phyloP scores from a whole-genome alignment of 257 asterid species.

The Thymus quinquecostatus region DNA sequence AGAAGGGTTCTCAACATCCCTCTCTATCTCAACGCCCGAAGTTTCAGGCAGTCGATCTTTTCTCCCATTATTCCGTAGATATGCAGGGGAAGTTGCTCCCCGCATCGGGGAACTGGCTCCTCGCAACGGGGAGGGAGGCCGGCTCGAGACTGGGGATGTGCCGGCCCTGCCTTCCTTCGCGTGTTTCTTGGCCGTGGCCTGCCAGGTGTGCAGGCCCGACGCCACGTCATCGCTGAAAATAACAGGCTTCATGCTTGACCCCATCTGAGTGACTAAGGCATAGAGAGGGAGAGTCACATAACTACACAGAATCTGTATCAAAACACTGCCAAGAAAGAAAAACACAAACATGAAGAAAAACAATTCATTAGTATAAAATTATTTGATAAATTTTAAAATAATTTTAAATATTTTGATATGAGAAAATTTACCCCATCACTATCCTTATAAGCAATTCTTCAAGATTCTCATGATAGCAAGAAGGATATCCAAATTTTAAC shows the following conservation, averaged over 20 bases:
- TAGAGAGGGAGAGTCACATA: constrained; percentile 91
- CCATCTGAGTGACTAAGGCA: constrained; percentile 96
- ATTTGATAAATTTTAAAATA: neutral
- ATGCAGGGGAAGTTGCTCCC: constrained; percentile 56
- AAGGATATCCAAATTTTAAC: constrained; percentile 73
- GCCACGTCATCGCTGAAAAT: constrained; percentile 74
- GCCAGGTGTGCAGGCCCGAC: constrained; percentile 68
- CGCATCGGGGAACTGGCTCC: constrained; percentile 56
- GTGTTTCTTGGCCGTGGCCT: constrained; percentile 67
- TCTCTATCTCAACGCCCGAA: constrained; percentile 30
- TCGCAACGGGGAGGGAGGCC: constrained; percentile 61
- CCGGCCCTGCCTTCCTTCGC: constrained; percentile 52
- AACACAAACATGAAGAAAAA: neutral
- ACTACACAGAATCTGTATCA: constrained; percentile 75
- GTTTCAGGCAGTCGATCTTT: neutral
- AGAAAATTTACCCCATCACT: constrained; percentile 64
- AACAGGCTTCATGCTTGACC: constrained; percentile 71
- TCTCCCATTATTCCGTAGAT: constrained; percentile 46
- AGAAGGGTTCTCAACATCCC: constrained; percentile 32
- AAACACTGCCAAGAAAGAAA: constrained; percentile 44
- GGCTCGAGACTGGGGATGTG: constrained; percentile 52
- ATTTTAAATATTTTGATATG: no score
- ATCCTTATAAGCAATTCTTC: constrained; percentile 69
- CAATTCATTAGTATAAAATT: neutral
- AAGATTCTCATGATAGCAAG: constrained; percentile 75